These are phyloP conservation scores for Solanum pinnatisectum DNA, from an alignment of 257 asterid species.

Conservation along the genomic window DNA sequence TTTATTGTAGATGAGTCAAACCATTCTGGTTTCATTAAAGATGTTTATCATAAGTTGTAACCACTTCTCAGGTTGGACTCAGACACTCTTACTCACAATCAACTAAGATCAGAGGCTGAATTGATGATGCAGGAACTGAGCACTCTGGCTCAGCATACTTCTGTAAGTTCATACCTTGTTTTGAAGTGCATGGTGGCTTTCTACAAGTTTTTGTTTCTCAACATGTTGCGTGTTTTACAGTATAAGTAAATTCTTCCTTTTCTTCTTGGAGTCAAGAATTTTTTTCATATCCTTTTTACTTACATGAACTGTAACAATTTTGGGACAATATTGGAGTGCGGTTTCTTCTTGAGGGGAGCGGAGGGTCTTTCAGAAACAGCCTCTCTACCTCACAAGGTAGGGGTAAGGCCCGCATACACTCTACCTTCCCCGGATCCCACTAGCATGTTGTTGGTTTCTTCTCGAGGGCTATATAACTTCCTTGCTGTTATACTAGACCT, in stretches of 20 bases:
- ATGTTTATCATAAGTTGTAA: background rate
- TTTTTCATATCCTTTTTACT: background rate
- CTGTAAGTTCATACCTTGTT: constrained; percentile 44
- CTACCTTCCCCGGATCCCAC: background rate
- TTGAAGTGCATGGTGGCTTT: background rate
- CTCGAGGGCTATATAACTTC: background rate
- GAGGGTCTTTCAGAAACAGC: background rate
- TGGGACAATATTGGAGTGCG: background rate
- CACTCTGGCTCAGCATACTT: constrained; percentile 82
- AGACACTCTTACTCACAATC: constrained; percentile 55
- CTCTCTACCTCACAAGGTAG: background rate
- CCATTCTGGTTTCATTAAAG: background rate
- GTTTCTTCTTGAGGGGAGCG: background rate
- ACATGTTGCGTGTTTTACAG: background rate
- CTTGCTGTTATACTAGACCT: background rate
- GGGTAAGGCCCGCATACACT: background rate
- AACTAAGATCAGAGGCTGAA: constrained; percentile 66
- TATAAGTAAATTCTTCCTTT: background rate
- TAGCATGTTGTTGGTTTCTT: background rate
- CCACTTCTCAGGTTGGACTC: constrained; percentile 66
- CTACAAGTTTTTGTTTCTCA: background rate
- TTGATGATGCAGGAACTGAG: constrained; percentile 81
- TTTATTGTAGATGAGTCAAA: background rate
- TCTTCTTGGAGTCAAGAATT: background rate
- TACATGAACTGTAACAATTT: background rate